A percentile compares a stretch with the other conserved stretches of the same genome.
Evolutionary conservation across 1,139 yeast species (phyloP).

Genomic region (Spathaspora sp.): DNA sequence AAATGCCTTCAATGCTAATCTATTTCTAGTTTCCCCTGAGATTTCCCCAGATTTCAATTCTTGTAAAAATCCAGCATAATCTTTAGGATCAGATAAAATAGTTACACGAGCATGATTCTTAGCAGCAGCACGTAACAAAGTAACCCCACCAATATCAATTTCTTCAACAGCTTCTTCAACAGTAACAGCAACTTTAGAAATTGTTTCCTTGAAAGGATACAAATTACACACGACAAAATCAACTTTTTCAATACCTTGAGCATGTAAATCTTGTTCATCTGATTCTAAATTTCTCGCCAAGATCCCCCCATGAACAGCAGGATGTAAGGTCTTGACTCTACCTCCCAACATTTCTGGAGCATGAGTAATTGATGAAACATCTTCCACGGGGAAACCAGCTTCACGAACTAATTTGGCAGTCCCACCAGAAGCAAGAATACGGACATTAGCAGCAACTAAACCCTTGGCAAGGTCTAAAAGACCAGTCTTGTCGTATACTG

Average conservation of each 20-base stretch:
- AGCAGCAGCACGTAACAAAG: constrained; percentile 96
- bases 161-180: constrained; percentile 98
- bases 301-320: constrained; percentile 98
- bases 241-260: constrained; percentile 90
- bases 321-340: constrained; percentile 96
- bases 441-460: constrained; percentile 78
- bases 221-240: constrained; percentile 96
- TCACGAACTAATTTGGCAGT: constrained; percentile 93
- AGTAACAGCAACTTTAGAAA: constrained; percentile 92
- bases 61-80: constrained; percentile 81
- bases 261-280: constrained; percentile 83
- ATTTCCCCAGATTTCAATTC: constrained; percentile 77
- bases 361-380: constrained; percentile 89
- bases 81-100: constrained; percentile 89
- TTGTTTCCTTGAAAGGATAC: constrained; percentile 97
- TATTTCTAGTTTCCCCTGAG: constrained; percentile 71
- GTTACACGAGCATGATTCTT: constrained; percentile 96
- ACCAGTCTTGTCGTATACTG: constrained; percentile 97
- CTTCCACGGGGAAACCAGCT: constrained; percentile 97
- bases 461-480: constrained; percentile 95
- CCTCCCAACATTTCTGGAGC: constrained; percentile 99
- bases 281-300: constrained; percentile 88
- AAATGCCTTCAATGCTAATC: constrained; percentile 91
- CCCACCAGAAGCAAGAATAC: constrained; percentile 96
- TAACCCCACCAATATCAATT: constrained; percentile 97